These are phyloP conservation scores for Fusarium camptoceras DNA, from an alignment of 2,329 filamentous ascomycete genomes.

Conservation along the genomic window DNA sequence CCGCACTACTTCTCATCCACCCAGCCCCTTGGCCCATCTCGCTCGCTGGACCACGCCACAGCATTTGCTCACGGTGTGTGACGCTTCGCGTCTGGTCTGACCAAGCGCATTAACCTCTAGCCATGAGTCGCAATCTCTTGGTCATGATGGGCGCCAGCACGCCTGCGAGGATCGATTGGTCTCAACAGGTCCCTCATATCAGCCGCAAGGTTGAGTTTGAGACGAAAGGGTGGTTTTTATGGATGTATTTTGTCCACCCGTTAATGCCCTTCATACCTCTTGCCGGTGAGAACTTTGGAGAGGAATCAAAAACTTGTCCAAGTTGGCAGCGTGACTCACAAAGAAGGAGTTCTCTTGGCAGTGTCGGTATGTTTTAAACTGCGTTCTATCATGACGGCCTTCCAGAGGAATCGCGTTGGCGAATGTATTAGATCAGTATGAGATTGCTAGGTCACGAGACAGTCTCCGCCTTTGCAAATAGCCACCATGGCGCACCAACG, in stretches of 20 bases:
- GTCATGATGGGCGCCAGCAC: slow-evolving; percentile 62
- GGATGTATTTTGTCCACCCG: slow-evolving; percentile 94
- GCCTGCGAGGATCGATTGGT: slow-evolving; percentile 47
- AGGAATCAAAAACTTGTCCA: slow-evolving; percentile 97
- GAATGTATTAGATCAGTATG: slow-evolving; percentile 37
- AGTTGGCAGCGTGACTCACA: slow-evolving; percentile 85
- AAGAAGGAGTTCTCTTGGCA: slow-evolving; percentile 69
- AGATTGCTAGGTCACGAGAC: slow-evolving; percentile 27
- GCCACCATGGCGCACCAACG: slow-evolving; percentile 4
- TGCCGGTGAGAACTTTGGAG: slow-evolving; percentile 61
- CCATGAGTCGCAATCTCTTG: slow-evolving; percentile 58
- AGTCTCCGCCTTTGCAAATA: slow-evolving; percentile 24
- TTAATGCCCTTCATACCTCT: slow-evolving; percentile 70
- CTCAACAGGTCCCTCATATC: slow-evolving; percentile 59
- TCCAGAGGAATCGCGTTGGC: slow-evolving; percentile 18
- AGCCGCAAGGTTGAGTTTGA: slow-evolving; percentile 57
- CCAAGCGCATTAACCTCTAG: slow-evolving; percentile 68
- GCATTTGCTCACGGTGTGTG: slow-evolving; percentile 59
- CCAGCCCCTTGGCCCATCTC: slow-evolving; percentile 42
- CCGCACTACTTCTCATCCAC: slow-evolving; percentile 38
- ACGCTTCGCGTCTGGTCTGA: slow-evolving; percentile 60
- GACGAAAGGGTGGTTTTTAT: slow-evolving; percentile 86
- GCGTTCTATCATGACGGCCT: slow-evolving; percentile 33
- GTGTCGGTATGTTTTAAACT: slow-evolving; percentile 17
- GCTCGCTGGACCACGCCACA: slow-evolving; percentile 57